Evolutionary conservation across 1,284 basidiomycete species (phyloP).

Genomic region (Hymenochaete sp.): DNA sequence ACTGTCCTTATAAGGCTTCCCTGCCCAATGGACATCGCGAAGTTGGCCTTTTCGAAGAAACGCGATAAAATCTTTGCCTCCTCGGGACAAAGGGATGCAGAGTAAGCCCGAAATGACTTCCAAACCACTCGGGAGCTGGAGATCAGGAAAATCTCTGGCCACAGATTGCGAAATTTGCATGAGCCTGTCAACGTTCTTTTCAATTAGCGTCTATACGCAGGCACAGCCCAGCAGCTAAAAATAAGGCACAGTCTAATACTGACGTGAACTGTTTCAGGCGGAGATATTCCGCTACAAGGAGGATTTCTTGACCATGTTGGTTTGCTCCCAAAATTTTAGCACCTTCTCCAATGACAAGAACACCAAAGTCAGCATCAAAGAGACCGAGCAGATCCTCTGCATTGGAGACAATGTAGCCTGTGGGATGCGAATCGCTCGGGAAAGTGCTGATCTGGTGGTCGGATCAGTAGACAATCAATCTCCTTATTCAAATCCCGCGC

Average conservation of each 20-base stretch:
- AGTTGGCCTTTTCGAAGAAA: constrained; percentile 76
- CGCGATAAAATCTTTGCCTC: constrained; percentile 73
- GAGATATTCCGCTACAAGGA: constrained; percentile 81
- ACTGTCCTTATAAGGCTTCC: constrained; percentile 55
- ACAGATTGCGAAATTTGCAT: constrained; percentile 69
- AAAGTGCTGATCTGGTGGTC: constrained; percentile 63
- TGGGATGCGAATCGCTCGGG: constrained; percentile 63
- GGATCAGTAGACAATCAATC: not conserved
- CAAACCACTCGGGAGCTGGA: constrained; percentile 58
- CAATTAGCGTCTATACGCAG: too few species aligned
- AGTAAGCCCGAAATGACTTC: constrained; percentile 75
- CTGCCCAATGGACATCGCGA: constrained; percentile 70
- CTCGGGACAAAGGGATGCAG: constrained; percentile 67
- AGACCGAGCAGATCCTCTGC: constrained; percentile 75
- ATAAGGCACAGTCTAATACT: constrained; percentile 23
- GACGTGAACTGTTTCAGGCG: constrained; percentile 68
- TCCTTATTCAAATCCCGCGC: constrained; percentile 21
- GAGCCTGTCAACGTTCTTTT: constrained; percentile 27
- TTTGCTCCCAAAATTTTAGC: constrained; percentile 80
- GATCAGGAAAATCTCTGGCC: constrained; percentile 66
- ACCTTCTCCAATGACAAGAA: constrained; percentile 79
- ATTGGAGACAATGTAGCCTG: constrained; percentile 82
- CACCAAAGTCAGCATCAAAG: constrained; percentile 81
- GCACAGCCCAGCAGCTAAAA: constrained; percentile 3
- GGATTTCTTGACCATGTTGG: constrained; percentile 76